Conservation (phyloP, 1,284 basidiomycete genomes). For the Entoloma clypeatum region DNA sequence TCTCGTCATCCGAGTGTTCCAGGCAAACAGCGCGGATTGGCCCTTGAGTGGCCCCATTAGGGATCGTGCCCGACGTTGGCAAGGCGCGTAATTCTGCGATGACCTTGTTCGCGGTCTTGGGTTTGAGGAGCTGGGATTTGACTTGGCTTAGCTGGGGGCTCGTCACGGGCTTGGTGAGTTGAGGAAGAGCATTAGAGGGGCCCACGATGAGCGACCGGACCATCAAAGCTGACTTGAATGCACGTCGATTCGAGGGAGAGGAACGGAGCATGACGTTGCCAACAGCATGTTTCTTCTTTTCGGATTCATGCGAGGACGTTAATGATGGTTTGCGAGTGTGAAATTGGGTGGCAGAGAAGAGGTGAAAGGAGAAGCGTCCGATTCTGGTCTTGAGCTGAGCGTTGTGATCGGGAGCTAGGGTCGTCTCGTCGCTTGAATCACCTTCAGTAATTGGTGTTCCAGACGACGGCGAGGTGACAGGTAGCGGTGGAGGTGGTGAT, state of each 20-base stretch:
- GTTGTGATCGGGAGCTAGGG: constrained; percentile 1
- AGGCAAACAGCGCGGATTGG: constrained; percentile 79
- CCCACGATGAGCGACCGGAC: constrained; percentile 70
- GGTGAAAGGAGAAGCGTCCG: constrained; percentile 23
- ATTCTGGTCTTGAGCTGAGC: constrained; percentile 5
- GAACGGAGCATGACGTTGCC: constrained; percentile 27
- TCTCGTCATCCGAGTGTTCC: constrained; percentile 55
- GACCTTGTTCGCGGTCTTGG: constrained; percentile 64
- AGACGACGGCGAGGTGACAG: no score
- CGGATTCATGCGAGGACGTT: constrained; percentile 36
- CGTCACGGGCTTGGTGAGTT: constrained; percentile 38
- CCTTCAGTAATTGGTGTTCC: no score
- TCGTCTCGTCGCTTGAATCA: no score
- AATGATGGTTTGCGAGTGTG: constrained; percentile 32
- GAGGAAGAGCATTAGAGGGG: constrained; percentile 34
- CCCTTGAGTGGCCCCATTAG: constrained; percentile 29
- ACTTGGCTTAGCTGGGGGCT: constrained; percentile 58
- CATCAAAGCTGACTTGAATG: constrained; percentile 58
- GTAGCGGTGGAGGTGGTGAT: no score
- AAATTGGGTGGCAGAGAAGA: constrained; percentile 15
- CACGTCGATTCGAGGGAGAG: constrained; percentile 51
- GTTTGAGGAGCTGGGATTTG: constrained; percentile 64
- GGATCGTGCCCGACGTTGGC: constrained; percentile 34
- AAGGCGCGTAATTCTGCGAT: constrained; percentile 62
- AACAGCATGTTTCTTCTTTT: constrained; percentile 33